phyloP scores from a whole-genome alignment of 805 yeast genomes.

The Cyberlindnera mississippiensis region DNA sequence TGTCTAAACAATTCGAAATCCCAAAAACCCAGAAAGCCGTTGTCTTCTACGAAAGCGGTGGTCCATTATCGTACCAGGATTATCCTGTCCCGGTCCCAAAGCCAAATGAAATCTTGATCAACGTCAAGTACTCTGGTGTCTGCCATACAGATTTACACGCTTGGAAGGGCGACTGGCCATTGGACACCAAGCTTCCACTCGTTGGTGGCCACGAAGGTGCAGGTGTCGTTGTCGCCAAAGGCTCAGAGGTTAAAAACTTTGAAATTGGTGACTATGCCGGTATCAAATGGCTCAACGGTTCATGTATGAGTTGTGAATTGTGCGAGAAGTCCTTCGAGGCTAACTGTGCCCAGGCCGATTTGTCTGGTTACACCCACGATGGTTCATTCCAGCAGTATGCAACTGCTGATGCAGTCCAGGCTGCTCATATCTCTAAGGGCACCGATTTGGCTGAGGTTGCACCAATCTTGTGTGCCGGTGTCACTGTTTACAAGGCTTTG shows the following conservation, averaged over 20 bases:
- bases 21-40: conserved; percentile 50
- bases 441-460: conserved; percentile 53
- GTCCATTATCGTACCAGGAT: conserved; percentile 43
- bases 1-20: conserved; percentile 8
- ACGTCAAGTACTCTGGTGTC: conserved; percentile 59
- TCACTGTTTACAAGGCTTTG: conserved; percentile 59
- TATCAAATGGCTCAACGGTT: conserved; percentile 65
- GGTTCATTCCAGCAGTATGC: conserved; percentile 53
- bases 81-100: conserved; percentile 53
- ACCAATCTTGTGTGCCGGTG: conserved; percentile 49
- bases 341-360: conserved; percentile 64
- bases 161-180: conserved; percentile 56
- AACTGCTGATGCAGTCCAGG: conserved; percentile 60
- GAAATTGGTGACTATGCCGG: conserved; percentile 65
- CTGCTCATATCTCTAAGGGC: conserved; percentile 53
- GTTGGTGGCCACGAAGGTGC: conserved; percentile 76
- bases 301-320: conserved; percentile 60
- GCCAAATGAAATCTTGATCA: conserved; percentile 50
- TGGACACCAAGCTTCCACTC: conserved; percentile 52
- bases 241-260: conserved; percentile 55
- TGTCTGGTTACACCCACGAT: conserved; percentile 64
- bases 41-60: conserved; percentile 46
- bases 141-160: conserved; percentile 65
- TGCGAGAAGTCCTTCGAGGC: conserved; percentile 57
- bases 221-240: conserved; percentile 61